Base-by-base conservation (phyloP, 352 stramenopile species). In the Globisporangium alternatum region DNA sequence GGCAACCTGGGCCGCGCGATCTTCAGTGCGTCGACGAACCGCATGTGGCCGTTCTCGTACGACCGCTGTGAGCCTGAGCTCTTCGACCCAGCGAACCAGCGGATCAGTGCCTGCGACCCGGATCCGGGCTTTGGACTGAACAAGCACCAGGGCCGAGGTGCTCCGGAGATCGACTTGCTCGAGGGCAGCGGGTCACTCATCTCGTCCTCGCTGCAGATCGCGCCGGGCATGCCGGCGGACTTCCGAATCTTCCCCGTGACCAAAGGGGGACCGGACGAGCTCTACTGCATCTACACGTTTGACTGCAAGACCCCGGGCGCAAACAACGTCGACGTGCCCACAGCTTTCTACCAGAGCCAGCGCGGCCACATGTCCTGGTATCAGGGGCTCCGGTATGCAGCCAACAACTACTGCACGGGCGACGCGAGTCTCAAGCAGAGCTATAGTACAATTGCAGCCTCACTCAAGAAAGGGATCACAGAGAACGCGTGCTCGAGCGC, bases 41-140 rank as follows among this genome's bases (percentile, higher is more conserved):
- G 92, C 69, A 88, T 98, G 61, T 98, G 95, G 95, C 95, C 95
- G 0, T 98, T 93, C 88, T 97, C 80, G 45, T 98, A 97, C 65
- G 74, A 97, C 57, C 77, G 71, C 33, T 98, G 93, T 64, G 68
- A 98, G 67, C 60, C 72, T 0, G 66, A 75, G 30, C 49, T 74
- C n/a, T 75, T 80, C 12, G 41, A 66, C 5, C 66, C 69, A 0
- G 67, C 52, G 12, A 77, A 81, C 59, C 76, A 87, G 57, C 67
- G 72, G 6, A 84, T 85, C 49, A 83, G 71, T 28, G 95, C 84
- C 1, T 98, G 95, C 68, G 87, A 97, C 60, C 48, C 66, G 13
- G 71, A 81, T 45, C 89, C 92, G 64, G 89, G 96, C 63, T 97
- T 78, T 71, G 89, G 89, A 1, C 66, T 98, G 67, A 76, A 96